These are phyloP conservation scores for Zygoascus tannicola DNA, from an alignment of 805 yeast species.

Conservation along the genomic window DNA sequence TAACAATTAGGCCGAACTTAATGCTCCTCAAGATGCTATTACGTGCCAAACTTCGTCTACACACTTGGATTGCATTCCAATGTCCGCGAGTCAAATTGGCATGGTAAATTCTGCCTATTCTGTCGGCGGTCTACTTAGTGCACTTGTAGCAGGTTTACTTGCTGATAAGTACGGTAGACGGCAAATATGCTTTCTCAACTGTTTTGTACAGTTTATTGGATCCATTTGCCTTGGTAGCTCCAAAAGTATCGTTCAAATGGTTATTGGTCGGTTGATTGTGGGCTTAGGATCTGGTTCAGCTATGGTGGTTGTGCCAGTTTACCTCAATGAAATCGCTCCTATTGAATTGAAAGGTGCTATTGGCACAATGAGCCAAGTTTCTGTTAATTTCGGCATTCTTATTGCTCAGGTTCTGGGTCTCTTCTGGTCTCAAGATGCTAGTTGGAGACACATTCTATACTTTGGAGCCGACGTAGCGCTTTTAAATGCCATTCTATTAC, in stretches of 20 bases:
- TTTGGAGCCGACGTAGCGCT: conserved; percentile 49
- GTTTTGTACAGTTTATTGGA: conserved; percentile 48
- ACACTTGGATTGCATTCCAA: conserved; percentile 42
- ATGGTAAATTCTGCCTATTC: conserved; percentile 69
- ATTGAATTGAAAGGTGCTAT: conserved; percentile 56
- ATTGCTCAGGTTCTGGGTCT: conserved; percentile 70
- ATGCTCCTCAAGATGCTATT: conserved; percentile 72
- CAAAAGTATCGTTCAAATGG: conserved; percentile 34
- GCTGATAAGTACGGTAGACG: conserved; percentile 63
- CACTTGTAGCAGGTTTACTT: conserved; percentile 54
- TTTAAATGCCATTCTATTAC: conserved; percentile 35
- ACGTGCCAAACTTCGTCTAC: conserved; percentile 34
- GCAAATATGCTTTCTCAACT: conserved; percentile 42
- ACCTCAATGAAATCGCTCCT: conserved; percentile 75
- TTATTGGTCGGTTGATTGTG: conserved; percentile 63
- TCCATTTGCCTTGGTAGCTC: conserved; percentile 50
- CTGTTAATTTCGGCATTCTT: conserved; percentile 77
- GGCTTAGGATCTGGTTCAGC: conserved; percentile 87
- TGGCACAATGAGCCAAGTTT: conserved; percentile 85
- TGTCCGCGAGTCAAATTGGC: conserved; percentile 36
- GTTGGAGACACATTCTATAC: conserved; percentile 69
- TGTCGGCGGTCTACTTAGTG: conserved; percentile 75
- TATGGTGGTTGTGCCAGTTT: conserved; percentile 76
- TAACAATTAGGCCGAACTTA: conserved; percentile 71
- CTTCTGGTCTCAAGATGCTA: conserved; percentile 48